A percentile compares a stretch with the other conserved stretches of the same genome.
Evolutionary conservation across 2,329 filamentous ascomycete genomes (phyloP).

Genomic region (Byssothecium circinans): DNA sequence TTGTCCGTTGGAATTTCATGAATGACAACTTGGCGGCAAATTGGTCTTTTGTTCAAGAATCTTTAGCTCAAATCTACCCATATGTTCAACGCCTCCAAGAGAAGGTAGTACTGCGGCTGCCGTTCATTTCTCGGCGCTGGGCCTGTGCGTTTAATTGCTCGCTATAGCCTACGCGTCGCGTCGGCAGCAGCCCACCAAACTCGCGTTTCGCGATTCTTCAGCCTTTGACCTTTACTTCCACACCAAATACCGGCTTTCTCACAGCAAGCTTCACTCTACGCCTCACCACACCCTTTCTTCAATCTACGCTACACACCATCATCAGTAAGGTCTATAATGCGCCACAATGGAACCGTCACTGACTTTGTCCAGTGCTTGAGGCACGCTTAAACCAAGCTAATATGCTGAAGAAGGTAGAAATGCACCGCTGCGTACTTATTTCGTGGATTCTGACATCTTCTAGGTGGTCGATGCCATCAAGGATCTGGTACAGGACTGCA

Average conservation of each 20-base stretch:
- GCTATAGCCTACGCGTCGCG: background rate
- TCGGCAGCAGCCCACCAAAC: background rate
- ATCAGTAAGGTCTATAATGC: conserved; percentile 20
- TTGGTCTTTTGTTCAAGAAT: too few species aligned
- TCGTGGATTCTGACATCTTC: background rate
- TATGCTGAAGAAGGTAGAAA: conserved; percentile 84
- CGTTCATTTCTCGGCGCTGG: too few species aligned
- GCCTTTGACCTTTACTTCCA: conserved; percentile 17
- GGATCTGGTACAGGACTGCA: conserved; percentile 98
- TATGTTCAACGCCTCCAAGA: too few species aligned
- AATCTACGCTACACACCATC: conserved; percentile 4
- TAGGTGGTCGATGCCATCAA: conserved; percentile 99
- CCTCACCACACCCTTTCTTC: conserved; percentile 5
- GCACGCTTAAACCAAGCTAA: conserved; percentile 93
- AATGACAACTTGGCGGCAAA: too few species aligned
- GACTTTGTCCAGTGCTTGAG: conserved; percentile 73
- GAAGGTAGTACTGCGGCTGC: too few species aligned
- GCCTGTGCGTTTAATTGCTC: background rate
- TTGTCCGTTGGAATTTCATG: too few species aligned
- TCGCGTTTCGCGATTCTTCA: background rate
- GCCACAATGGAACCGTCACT: conserved; percentile 12
- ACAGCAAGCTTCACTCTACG: background rate
- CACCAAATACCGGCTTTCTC: conserved; percentile 2
- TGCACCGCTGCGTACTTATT: background rate
- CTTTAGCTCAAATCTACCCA: too few species aligned